These are phyloP conservation scores for Aureobasidium subglaciale DNA, from an alignment of 2,329 filamentous ascomycete species.

Conservation along the genomic window DNA sequence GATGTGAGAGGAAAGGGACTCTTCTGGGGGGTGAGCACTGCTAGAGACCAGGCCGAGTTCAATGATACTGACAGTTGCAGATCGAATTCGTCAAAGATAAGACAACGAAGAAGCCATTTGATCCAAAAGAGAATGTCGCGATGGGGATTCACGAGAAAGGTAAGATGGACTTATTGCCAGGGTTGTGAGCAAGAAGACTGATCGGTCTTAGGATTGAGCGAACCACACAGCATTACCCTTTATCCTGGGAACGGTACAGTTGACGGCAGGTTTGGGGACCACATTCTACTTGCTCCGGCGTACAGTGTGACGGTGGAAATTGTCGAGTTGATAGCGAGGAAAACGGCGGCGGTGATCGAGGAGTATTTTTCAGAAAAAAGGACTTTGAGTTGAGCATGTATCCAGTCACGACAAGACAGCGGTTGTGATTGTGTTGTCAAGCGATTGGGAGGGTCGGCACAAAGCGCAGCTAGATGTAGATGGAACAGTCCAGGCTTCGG, in stretches of 20 bases:
- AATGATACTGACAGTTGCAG: constrained; percentile 23
- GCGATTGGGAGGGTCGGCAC: not conserved
- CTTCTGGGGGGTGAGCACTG: constrained; percentile 47
- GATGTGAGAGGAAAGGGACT: constrained; percentile 55
- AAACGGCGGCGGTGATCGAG: constrained; percentile 44
- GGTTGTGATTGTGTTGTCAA: not conserved
- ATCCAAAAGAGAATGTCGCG: constrained; percentile 38
- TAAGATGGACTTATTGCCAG: constrained; percentile 18
- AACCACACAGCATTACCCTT: constrained; percentile 47
- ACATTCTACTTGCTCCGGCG: constrained; percentile 62
- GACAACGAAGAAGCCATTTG: constrained; percentile 47
- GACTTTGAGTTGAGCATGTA: not conserved
- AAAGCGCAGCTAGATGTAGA: not conserved
- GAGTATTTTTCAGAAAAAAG: constrained; percentile 35
- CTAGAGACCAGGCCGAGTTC: constrained; percentile 14
- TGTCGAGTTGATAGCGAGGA: constrained; percentile 49
- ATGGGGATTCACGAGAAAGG: constrained; percentile 47
- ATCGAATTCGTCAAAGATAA: constrained; percentile 55
- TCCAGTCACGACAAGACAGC: too few relatives aligned
- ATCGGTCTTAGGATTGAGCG: constrained; percentile 31
- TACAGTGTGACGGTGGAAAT: constrained; percentile 56
- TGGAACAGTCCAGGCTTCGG: not conserved
- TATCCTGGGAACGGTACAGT: constrained; percentile 59
- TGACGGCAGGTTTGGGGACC: constrained; percentile 57
- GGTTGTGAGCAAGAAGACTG: not conserved